Evolutionary conservation across 306 rosid species (phyloP).

Genomic region (Vigna nakashimae): DNA sequence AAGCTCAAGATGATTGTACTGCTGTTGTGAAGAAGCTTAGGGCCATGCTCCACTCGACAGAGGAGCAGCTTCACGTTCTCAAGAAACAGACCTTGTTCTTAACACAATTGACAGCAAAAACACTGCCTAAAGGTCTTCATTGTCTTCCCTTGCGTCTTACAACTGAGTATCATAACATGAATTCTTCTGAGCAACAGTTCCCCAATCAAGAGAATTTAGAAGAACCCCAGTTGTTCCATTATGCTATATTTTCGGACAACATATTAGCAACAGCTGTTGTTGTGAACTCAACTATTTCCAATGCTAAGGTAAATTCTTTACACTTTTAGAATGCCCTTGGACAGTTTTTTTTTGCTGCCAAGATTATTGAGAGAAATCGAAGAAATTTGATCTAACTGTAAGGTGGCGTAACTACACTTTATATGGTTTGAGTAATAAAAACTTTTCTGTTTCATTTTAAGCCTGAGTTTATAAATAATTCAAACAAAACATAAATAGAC

Average conservation of each 20-base stretch:
- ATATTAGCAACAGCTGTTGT: conserved; percentile 91
- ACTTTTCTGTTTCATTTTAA: conserved; percentile 9
- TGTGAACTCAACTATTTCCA: conserved; percentile 79
- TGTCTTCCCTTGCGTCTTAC: conserved; percentile 98
- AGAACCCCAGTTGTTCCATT: conserved; percentile 78
- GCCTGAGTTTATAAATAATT: neutral
- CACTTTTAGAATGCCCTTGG: conserved; percentile 1
- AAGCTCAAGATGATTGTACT: conserved; percentile 84
- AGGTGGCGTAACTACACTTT: conserved; percentile 13
- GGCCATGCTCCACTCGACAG: conserved; percentile 93
- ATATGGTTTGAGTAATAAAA: neutral
- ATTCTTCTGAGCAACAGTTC: conserved; percentile 75
- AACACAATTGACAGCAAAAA: conserved; percentile 95
- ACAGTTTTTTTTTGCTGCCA: conserved; percentile 2
- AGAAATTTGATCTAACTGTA: neutral
- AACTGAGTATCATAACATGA: conserved; percentile 79
- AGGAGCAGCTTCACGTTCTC: conserved; percentile 90
- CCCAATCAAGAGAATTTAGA: conserved; percentile 84
- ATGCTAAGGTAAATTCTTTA: conserved; percentile 68
- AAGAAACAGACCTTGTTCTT: conserved; percentile 92
- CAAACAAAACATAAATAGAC: neutral
- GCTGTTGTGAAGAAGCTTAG: conserved; percentile 83
- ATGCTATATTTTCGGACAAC: conserved; percentile 94
- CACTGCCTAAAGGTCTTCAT: conserved; percentile 96
- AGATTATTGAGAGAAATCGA: conserved; percentile 14